Conservation (phyloP, 495 filamentous ascomycete genomes). For the Baudoinia panamericana region DNA sequence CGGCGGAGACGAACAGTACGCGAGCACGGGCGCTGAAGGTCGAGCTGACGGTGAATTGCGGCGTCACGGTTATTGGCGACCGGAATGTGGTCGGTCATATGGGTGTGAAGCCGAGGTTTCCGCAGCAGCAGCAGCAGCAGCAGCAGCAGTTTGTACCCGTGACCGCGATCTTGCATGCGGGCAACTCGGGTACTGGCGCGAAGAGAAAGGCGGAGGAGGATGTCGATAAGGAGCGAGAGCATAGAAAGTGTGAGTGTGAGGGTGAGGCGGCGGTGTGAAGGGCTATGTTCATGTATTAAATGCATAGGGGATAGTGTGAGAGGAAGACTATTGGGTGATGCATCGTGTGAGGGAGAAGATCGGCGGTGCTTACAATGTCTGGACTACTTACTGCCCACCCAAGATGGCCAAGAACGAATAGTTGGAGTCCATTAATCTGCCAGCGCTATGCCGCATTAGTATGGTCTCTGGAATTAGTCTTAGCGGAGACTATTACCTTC, state of each 20-base stretch:
- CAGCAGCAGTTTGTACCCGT: not conserved
- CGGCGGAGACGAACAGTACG: not conserved
- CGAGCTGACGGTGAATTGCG: conserved; percentile 18
- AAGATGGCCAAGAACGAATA: no score
- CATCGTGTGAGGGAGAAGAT: no score
- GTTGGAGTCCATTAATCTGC: no score
- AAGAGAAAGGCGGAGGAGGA: conserved; percentile 14
- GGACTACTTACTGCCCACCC: no score
- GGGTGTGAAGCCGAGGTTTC: conserved; percentile 7
- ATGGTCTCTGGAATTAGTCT: no score
- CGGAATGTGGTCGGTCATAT: conserved; percentile 19
- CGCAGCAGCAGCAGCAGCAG: not conserved
- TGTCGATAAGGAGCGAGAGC: not conserved
- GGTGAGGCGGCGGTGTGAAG: no score
- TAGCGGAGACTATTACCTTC: no score
- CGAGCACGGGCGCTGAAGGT: conserved; percentile 1
- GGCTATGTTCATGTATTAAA: no score
- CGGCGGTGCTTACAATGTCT: no score
- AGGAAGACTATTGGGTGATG: no score
- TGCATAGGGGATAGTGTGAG: no score
- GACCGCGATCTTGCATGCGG: not conserved
- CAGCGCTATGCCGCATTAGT: no score
- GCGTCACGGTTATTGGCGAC: conserved; percentile 18
- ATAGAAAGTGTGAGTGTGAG: not conserved
- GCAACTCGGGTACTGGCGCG: not conserved